Conservation (phyloP, 305 asterid species). For the Fraxinus sp. region DNA sequence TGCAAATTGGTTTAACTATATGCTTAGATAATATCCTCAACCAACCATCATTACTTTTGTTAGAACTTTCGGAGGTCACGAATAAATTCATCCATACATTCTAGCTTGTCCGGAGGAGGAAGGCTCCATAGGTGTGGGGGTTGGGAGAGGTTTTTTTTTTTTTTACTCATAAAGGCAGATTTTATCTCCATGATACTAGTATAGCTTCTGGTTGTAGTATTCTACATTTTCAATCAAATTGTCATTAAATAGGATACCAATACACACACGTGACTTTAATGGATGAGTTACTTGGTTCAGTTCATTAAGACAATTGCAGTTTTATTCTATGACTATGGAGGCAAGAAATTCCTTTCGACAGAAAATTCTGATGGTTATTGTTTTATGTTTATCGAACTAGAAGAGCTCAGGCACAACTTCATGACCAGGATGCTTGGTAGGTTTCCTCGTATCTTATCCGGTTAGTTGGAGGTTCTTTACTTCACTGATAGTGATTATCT, state of each 20-base stretch:
- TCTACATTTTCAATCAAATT: background rate
- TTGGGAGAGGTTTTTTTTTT: background rate
- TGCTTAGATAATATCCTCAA: conserved; percentile 37
- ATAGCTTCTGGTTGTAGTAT: background rate
- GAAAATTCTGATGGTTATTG: background rate
- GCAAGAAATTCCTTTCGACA: background rate
- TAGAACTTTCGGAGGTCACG: conserved; percentile 45
- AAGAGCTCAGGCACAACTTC: background rate
- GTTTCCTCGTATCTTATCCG: background rate
- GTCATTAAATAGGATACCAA: background rate
- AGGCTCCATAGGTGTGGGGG: background rate
- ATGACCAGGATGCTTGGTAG: background rate
- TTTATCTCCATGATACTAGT: background rate
- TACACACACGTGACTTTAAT: background rate
- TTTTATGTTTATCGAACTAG: background rate
- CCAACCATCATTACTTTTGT: conserved; percentile 34
- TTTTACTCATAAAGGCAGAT: background rate
- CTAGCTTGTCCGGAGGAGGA: conserved; percentile 17
- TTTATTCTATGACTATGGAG: background rate
- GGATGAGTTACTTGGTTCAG: background rate
- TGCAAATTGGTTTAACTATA: conserved; percentile 77
- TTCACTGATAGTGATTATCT: background rate
- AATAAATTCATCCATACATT: conserved; percentile 32
- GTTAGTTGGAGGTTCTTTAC: background rate
- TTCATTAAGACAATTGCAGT: background rate